A percentile compares a stretch with the other conserved stretches of the same genome.
phyloP scores from a whole-genome alignment of 1,284 basidiomycete species.

The Sanghuangporus weigelae region DNA sequence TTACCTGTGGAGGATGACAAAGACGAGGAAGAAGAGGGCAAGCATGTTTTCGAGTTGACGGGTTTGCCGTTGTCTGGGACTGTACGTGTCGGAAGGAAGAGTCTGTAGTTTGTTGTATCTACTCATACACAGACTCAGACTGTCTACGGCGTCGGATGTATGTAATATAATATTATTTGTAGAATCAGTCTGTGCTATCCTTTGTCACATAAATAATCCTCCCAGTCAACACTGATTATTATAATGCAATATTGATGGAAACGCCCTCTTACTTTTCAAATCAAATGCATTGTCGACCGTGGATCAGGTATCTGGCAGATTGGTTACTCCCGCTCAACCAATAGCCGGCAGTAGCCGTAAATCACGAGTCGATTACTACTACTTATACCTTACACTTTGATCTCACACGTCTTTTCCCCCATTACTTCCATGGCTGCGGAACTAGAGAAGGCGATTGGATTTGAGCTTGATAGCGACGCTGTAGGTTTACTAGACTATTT shows the following conservation, averaged over 20 bases:
- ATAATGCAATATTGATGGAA: too few species aligned
- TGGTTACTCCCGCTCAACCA: not conserved
- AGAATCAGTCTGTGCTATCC: not conserved
- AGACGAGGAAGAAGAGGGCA: conserved; percentile 20
- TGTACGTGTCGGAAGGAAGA: conserved; percentile 59
- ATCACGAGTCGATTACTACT: not conserved
- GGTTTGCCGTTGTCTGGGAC: conserved; percentile 64
- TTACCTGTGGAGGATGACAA: conserved; percentile 43
- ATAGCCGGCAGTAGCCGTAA: not conserved
- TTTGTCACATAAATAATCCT: too few species aligned
- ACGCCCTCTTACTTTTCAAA: too few species aligned
- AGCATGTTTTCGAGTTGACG: conserved; percentile 46
- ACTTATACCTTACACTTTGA: too few species aligned
- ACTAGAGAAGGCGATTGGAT: conserved; percentile 48
- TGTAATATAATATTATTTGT: not conserved
- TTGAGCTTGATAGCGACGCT: conserved; percentile 37
- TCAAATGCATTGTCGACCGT: too few species aligned
- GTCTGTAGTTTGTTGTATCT: not conserved
- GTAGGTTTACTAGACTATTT: conserved; percentile 26
- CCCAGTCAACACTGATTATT: too few species aligned
- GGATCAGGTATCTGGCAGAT: not conserved
- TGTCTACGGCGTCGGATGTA: not conserved
- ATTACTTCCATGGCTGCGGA: conserved; percentile 28
- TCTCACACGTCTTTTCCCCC: not conserved
- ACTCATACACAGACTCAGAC: not conserved